These are phyloP conservation scores for Corchorus olitorius DNA, from an alignment of 345 rosid species.

Conservation along the genomic window DNA sequence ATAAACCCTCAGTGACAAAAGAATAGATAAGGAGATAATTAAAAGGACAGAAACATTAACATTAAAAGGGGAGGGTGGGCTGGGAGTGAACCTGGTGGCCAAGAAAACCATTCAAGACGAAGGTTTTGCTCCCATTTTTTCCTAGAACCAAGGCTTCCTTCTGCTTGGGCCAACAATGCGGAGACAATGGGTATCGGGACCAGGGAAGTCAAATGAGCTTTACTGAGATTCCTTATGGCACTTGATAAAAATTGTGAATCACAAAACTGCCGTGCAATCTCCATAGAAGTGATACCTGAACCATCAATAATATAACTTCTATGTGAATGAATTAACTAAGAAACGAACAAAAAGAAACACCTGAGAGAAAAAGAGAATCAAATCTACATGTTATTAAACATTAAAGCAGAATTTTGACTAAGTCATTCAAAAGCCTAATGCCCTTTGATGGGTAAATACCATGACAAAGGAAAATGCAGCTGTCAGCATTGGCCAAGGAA, in stretches of 20 bases:
- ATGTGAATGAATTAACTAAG: neutral
- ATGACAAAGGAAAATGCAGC: constrained; percentile 77
- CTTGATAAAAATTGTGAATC: constrained; percentile 55
- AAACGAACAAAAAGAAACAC: neutral
- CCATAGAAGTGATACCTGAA: constrained; percentile 69
- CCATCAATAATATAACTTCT: constrained; percentile 23
- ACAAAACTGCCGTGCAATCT: constrained; percentile 61
- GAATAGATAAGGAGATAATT: neutral
- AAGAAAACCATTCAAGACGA: constrained; percentile 81
- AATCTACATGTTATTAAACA: neutral
- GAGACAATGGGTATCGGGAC: constrained; percentile 69
- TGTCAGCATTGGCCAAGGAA: constrained; percentile 52
- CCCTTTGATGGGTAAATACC: constrained; percentile 39
- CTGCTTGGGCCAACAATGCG: constrained; percentile 78
- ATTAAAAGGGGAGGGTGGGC: neutral
- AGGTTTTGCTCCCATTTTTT: constrained; percentile 79
- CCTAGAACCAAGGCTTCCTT: constrained; percentile 83
- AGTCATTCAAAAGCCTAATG: constrained; percentile 1
- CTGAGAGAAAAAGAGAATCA: too few species aligned
- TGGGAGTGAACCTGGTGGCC: constrained; percentile 80
- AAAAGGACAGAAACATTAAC: neutral
- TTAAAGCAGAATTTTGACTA: neutral
- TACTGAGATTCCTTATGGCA: constrained; percentile 66
- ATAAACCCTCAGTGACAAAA: neutral
- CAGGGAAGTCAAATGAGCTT: constrained; percentile 48